These are phyloP conservation scores for Trebouxia sp. DNA, from an alignment of 139 green algal genomes.

Conservation along the genomic window DNA sequence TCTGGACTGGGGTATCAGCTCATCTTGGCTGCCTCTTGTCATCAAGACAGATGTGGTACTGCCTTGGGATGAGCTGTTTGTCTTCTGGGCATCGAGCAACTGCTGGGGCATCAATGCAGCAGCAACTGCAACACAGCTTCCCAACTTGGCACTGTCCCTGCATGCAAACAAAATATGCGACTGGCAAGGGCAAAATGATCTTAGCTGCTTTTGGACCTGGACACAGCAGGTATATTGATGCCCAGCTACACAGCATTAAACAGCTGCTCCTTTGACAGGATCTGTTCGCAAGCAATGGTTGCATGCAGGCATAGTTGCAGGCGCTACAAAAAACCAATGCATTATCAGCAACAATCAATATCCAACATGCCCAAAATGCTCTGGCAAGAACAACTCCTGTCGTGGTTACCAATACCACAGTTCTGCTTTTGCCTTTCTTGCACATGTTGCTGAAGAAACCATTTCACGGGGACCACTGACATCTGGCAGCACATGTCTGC, in stretches of 20 bases:
- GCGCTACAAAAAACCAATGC: too few species aligned
- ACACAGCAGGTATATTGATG: background rate
- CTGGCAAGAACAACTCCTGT: too few species aligned
- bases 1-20: background rate
- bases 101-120: background rate
- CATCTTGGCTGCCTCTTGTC: background rate
- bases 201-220: background rate
- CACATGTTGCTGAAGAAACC: too few species aligned
- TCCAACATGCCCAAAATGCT: too few species aligned
- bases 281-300: too few species aligned
- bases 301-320: too few species aligned
- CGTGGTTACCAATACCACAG: too few species aligned
- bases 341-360: too few species aligned
- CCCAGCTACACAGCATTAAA: too few species aligned
- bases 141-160: background rate
- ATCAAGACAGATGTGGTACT: background rate
- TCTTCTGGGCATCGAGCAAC: background rate
- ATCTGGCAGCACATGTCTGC: background rate
- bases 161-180: slow-evolving; percentile 4
- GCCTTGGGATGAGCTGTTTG: background rate
- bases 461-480: too few species aligned
- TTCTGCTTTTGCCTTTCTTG: too few species aligned
- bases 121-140: slow-evolving; percentile 8
- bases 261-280: too few species aligned
- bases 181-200: background rate